Percentiles rank a stretch among this genome's conserved stretches.
Conservation (phyloP, 129 eudicot genomes). For the Scalesia atractyloides region DNA sequence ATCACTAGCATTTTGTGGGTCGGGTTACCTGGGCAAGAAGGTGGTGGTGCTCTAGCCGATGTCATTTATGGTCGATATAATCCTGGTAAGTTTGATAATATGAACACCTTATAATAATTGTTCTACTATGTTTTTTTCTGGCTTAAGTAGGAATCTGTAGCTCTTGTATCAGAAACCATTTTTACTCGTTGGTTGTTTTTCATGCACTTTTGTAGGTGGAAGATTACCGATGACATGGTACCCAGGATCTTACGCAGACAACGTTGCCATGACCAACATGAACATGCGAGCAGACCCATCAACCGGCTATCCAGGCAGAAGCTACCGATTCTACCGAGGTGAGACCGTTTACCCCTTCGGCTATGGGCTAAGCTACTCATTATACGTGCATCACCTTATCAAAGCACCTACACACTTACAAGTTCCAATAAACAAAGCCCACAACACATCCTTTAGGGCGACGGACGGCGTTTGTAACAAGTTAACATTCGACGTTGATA, state of each 20-base stretch:
- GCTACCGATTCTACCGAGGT: constrained; percentile 42
- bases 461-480: constrained; percentile 17
- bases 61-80: constrained; percentile 31
- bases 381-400: constrained; percentile 21
- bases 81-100: constrained; percentile 22
- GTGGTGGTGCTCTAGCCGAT: constrained; percentile 44
- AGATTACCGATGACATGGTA: constrained; percentile 40
- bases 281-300: constrained; percentile 32
- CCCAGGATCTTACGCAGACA: constrained; percentile 21
- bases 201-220: constrained; percentile 26
- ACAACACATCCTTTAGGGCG: constrained; percentile 22
- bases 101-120: too few relatives aligned
- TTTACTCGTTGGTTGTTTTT: too few relatives aligned
- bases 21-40: constrained; percentile 41
- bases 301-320: constrained; percentile 39
- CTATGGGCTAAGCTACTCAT: constrained; percentile 46
- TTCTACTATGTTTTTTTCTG: too few relatives aligned
- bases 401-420: constrained; percentile 29
- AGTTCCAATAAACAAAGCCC: constrained; percentile 2
- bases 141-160: too few relatives aligned
- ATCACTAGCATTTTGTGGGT: constrained; percentile 36
- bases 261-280: constrained; percentile 28
- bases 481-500: constrained; percentile 17
- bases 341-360: constrained; percentile 40
- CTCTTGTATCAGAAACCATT: too few relatives aligned